Evolutionary conservation across 805 yeast species (phyloP), one percentile per base, ranked within the genome.

Genomic region (Metschnikowia vanudenii): DNA sequence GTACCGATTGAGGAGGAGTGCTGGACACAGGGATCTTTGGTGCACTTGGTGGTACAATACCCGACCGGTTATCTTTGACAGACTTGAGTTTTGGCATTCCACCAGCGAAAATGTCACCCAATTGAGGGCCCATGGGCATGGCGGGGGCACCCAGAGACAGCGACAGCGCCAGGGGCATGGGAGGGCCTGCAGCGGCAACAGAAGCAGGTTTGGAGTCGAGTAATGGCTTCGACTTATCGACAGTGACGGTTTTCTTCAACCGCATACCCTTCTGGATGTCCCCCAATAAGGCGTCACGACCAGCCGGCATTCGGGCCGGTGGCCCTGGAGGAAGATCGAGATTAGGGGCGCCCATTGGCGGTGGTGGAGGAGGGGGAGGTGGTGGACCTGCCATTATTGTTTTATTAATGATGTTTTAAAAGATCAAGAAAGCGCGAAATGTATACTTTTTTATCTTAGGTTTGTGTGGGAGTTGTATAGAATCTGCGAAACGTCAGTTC

Each of bases 81-180:
- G 64, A 62, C 43, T 78, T 80, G 50, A 87, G 71, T 57, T 84
- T 84, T 7, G 95, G 94, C 64, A 88, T 74, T 1, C 95, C 95
- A 5, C 85, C 88, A 3, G 94, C 89, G 65, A 84, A 82, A 13
- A 84, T 73, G 42, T 82, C 85, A 14, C 86, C 88, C 54, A 84
- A 65, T 58, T 71, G 80, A 2, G 84, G 83, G 10, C 62, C 65
- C 13, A 46, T 32, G 28, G 62, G 53, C 41, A 52, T 47, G 19
- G 32, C 20, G 13, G 74, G 67, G 9, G 65, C 56, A 11, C 24
- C 24, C 24, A 20, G 24, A 7, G 66, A 53, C 6, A 35, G 26
- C 2, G 46, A 22, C 31, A n/a, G 24, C 12, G 30, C 45, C 22
- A 37, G 36, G 1, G 47, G 24, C 17, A 29, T 16, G 13, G 24